Percentiles rank a stretch among this genome's conserved stretches.
Conservation (phyloP, 371 early-diverging fungal genomes). For the Lichtheimia ramosa region DNA sequence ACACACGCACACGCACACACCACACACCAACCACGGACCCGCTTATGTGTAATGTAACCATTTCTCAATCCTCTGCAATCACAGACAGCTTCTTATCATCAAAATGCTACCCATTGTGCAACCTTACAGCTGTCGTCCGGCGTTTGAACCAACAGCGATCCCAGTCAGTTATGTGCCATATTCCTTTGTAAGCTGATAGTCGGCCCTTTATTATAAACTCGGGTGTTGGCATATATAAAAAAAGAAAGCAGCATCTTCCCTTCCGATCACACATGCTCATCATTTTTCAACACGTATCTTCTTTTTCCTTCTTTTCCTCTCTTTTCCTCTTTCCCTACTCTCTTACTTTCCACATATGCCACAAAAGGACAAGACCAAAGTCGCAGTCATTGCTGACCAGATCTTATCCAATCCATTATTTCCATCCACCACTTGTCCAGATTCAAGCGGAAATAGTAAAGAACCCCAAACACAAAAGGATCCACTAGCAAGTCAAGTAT, state of each 20-base stretch:
- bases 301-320: constrained; percentile 1
- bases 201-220: too few species aligned
- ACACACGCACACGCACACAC: background rate
- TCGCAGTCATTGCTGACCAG: constrained; percentile 11
- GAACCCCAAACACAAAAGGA: constrained; percentile 25
- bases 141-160: too few species aligned
- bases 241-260: constrained; percentile 1
- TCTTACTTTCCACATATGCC: constrained; percentile 8
- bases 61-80: too few species aligned
- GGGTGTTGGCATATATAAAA: background rate
- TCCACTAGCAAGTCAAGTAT: constrained; percentile 51
- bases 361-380: constrained; percentile 2
- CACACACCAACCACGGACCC: too few species aligned
- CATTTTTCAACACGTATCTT: background rate
- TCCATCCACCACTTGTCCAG: background rate
- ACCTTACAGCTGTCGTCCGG: constrained; percentile 1
- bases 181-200: too few species aligned
- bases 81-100: too few species aligned
- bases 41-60: too few species aligned
- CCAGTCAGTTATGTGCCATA: too few species aligned
- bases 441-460: background rate
- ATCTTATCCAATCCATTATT: constrained; percentile 13
- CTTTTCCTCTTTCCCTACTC: background rate
- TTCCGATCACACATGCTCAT: background rate
- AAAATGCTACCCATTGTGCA: background rate